Evolutionary conservation across 179 eudicot species (phyloP).

Genomic region (Patellifolia procumbens): DNA sequence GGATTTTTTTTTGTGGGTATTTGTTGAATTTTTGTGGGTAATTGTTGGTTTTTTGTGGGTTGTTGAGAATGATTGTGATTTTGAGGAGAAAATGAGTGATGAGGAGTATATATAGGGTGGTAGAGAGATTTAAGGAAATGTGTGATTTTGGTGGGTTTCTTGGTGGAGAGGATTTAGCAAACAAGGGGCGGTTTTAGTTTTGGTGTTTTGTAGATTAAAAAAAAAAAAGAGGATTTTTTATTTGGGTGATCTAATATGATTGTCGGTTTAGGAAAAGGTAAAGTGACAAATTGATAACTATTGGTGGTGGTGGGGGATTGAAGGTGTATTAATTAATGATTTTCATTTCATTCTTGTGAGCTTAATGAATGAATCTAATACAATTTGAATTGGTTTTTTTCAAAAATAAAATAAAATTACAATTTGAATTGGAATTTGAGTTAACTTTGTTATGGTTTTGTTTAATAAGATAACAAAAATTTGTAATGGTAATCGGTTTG

Average conservation of each 20-base stretch:
- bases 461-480: too few relatives aligned
- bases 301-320: not conserved
- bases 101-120: not conserved
- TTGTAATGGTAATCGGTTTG: too few relatives aligned
- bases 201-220: not conserved
- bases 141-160: not conserved
- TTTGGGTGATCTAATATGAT: not conserved
- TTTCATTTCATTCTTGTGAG: too few relatives aligned
- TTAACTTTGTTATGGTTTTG: too few relatives aligned
- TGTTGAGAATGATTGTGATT: not conserved
- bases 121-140: not conserved
- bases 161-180: conserved; percentile 11
- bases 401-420: too few relatives aligned
- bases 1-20: not conserved
- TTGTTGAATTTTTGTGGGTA: not conserved
- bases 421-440: too few relatives aligned
- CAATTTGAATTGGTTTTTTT: not conserved
- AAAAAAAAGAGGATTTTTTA: too few relatives aligned
- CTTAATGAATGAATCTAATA: not conserved
- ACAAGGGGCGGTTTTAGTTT: conserved; percentile 29
- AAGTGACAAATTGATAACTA: too few relatives aligned
- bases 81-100: not conserved
- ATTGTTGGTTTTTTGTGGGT: not conserved
- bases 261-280: not conserved
- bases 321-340: too few relatives aligned